Evolutionary conservation across 169 alveolate genomes (phyloP), one percentile per base, ranked within the genome.

Genomic region (Babesia ovata): DNA sequence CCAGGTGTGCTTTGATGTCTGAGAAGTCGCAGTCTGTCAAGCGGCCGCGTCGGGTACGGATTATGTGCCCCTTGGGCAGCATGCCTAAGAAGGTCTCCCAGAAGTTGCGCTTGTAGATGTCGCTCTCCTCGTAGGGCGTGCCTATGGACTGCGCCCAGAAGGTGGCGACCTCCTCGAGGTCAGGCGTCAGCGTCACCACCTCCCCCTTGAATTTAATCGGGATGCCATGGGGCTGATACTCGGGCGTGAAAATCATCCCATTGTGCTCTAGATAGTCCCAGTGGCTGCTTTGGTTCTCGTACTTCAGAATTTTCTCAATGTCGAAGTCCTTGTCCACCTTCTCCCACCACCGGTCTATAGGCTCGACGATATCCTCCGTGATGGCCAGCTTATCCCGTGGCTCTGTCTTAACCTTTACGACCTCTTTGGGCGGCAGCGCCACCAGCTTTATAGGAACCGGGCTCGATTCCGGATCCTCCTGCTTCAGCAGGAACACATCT

Each of bases 91-190:
- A 96, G 12, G 96, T 95, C 58, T 78, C 70, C 87, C 94, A 94
- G 79, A 95, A 96, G 83, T 98, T 98, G 60, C 92, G 91, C 69
- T 90, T 87, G 86, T 96, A 97, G 45, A 86, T 93, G 45, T 91
- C 96, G 79, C 96, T 96, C 62, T 91, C 86, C 26, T 96, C 97
- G 86, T 93, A 96, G 63, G 96, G 98, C 36, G 97, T 92, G 59
- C 98, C 96, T 61, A 93, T 88, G 26, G 98, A 95, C 66, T 88
- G 90, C 39, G 92, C 88, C 98, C 99, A 98, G 90, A 92, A 96
- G 24, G 97, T 97, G n/a, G 99, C 99, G 21, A 97, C 92, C 86
- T 98, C 99, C 83, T 98, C 99, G 63, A 97, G 91, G 29, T 97
- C 97, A 4, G 98, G 97, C 57, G 95, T 94, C 45, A 98, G 87